A percentile compares a stretch with the other conserved stretches of the same genome.
Conservation (phyloP, 805 yeast species). For the Saccharomycopsis amapae region DNA sequence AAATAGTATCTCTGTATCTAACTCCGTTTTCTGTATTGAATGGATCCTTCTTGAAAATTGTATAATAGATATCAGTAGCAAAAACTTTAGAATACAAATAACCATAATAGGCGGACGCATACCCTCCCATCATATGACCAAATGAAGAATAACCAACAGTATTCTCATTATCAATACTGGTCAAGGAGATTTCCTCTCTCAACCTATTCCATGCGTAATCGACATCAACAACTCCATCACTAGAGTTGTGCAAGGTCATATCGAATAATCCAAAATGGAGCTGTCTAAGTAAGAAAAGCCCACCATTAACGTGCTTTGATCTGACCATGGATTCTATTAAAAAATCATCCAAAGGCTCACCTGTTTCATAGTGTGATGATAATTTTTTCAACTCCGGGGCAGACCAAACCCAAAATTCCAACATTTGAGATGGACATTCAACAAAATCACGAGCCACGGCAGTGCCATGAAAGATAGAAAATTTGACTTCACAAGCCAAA, state of each 20-base stretch:
- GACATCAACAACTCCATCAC: conserved; percentile 39
- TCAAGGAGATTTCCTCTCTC: conserved; percentile 52
- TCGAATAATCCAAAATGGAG: conserved; percentile 73
- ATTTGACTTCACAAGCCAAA: conserved; percentile 56
- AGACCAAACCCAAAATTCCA: conserved; percentile 85
- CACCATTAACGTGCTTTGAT: conserved; percentile 71
- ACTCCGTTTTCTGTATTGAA: conserved; percentile 53
- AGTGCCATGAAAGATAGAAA: conserved; percentile 67
- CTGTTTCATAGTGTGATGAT: conserved; percentile 60
- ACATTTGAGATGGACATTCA: conserved; percentile 84
- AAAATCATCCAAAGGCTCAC: conserved; percentile 48
- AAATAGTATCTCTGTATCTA: conserved; percentile 59
- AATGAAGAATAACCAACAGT: conserved; percentile 67
- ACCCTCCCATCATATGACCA: conserved; percentile 80
- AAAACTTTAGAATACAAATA: conserved; percentile 80
- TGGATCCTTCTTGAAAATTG: conserved; percentile 61
- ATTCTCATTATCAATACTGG: conserved; percentile 44
- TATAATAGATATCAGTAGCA: conserved; percentile 74
- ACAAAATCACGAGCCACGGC: conserved; percentile 79
- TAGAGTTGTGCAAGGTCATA: conserved; percentile 58
- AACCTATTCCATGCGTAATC: conserved; percentile 49
- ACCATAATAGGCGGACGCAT: conserved; percentile 81
- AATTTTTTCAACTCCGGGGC: conserved; percentile 47
- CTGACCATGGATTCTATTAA: conserved; percentile 49
- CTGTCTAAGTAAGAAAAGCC: conserved; percentile 63